phyloP scores from a whole-genome alignment of 2,329 filamentous ascomycete species.

The Penicillium sp. region DNA sequence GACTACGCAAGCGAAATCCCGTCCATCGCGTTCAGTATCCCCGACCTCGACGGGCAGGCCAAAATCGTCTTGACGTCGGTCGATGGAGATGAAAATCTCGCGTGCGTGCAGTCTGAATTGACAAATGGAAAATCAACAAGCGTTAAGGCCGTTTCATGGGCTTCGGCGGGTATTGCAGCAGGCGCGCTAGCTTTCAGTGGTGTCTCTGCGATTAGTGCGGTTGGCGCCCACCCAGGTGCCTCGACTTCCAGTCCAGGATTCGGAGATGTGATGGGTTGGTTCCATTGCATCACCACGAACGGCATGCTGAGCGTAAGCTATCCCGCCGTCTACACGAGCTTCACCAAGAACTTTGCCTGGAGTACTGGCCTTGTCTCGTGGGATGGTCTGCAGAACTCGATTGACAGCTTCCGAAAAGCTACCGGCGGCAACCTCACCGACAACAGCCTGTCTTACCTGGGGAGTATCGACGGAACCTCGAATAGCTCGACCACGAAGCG shows the following conservation, averaged over 20 bases:
- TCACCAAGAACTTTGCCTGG: conserved; percentile 91
- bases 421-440: conserved; percentile 86
- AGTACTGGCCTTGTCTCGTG: conserved; percentile 82
- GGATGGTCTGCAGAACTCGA: conserved; percentile 74
- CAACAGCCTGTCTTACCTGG: conserved; percentile 73
- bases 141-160: conserved; percentile 75
- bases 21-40: conserved; percentile 82
- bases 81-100: conserved; percentile 64
- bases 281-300: conserved; percentile 91
- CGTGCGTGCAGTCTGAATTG: conserved; percentile 79
- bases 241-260: conserved; percentile 79
- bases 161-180: conserved; percentile 82
- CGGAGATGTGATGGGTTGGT: conserved; percentile 80
- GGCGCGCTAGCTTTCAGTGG: conserved; percentile 75
- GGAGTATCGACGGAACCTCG: conserved; percentile 68
- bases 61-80: conserved; percentile 71
- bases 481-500: conserved; percentile 57
- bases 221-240: conserved; percentile 58
- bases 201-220: conserved; percentile 66
- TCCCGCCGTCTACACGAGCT: conserved; percentile 83
- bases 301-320: conserved; percentile 94
- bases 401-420: conserved; percentile 75
- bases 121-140: conserved; percentile 83
- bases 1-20: conserved; percentile 76
- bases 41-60: conserved; percentile 84